Evolutionary conservation across 129 eudicot species (phyloP).

Genomic region (Chrysanthemum makinoi): DNA sequence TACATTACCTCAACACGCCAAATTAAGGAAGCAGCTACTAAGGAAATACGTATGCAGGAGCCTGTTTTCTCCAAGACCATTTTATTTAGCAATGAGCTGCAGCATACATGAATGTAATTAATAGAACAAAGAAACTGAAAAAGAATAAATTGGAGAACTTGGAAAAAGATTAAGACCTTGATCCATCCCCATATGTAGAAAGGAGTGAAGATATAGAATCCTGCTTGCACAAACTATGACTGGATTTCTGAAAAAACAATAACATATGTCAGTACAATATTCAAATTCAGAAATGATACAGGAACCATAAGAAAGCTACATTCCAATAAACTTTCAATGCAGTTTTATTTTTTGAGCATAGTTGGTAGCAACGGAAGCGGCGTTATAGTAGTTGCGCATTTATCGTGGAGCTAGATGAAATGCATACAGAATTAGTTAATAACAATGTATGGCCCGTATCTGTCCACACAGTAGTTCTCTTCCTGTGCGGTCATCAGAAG

Average conservation of each 20-base stretch:
- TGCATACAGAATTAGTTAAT: background rate
- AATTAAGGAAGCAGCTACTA: slow-evolving; percentile 56
- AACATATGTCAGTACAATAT: too few relatives aligned
- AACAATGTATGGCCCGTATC: slow-evolving; percentile 70
- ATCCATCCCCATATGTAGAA: slow-evolving; percentile 47
- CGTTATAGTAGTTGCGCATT: background rate
- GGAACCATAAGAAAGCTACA: too few relatives aligned
- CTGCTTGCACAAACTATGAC: slow-evolving; percentile 57
- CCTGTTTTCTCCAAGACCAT: slow-evolving; percentile 54
- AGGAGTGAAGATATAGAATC: slow-evolving; percentile 53
- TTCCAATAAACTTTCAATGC: too few relatives aligned
- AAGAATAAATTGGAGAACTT: background rate
- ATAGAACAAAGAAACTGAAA: slow-evolving; percentile 15
- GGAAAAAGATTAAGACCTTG: slow-evolving; percentile 39
- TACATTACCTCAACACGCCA: slow-evolving; percentile 90
- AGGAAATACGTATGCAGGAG: slow-evolving; percentile 57
- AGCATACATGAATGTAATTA: slow-evolving; percentile 22
- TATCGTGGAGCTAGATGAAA: background rate
- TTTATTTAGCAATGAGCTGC: slow-evolving; percentile 52
- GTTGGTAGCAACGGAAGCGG: background rate
- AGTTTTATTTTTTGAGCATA: too few relatives aligned
- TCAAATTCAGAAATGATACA: too few relatives aligned
- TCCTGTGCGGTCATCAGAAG: slow-evolving; percentile 82
- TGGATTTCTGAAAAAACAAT: slow-evolving; percentile 61
- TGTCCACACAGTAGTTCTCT: slow-evolving; percentile 74